These are phyloP conservation scores for Lagenidium giganteum DNA, from an alignment of 352 stramenopile genomes.

Conservation along the genomic window DNA sequence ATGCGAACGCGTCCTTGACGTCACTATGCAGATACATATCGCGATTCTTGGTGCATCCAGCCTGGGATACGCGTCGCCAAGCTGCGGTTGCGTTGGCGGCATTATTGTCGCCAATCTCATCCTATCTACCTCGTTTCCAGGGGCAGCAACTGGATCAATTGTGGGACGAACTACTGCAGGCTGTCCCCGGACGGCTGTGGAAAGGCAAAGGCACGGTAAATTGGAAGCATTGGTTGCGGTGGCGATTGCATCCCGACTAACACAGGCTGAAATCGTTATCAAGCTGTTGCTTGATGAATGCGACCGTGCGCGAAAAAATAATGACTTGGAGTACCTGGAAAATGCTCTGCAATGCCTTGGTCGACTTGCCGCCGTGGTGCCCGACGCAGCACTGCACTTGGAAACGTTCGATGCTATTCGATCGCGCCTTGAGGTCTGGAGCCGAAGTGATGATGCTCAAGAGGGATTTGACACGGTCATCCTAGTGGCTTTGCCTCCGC, in stretches of 20 bases:
- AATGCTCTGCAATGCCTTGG: slow-evolving; percentile 52
- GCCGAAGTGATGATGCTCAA: slow-evolving; percentile 55
- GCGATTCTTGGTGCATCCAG: slow-evolving; percentile 50
- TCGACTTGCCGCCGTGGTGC: slow-evolving; percentile 32
- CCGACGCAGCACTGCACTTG: slow-evolving; percentile 22
- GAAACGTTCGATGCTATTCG: slow-evolving; percentile 31
- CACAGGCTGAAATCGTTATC: slow-evolving; percentile 27
- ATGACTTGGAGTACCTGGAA: slow-evolving; percentile 67
- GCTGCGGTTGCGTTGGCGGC: slow-evolving; percentile 56
- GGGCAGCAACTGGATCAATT: slow-evolving; percentile 38
- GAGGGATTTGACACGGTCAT: too few relatives aligned
- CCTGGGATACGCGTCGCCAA: slow-evolving; percentile 73
- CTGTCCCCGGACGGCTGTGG: slow-evolving; percentile 69
- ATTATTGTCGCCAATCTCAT: too few relatives aligned
- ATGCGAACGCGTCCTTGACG: slow-evolving; percentile 40
- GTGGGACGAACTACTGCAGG: slow-evolving; percentile 36
- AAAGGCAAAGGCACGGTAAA: slow-evolving; percentile 68
- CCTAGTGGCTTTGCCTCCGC: too few relatives aligned
- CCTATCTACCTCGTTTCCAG: slow-evolving; percentile 41
- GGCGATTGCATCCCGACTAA: slow-evolving; percentile 18
- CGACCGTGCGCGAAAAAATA: slow-evolving; percentile 53
- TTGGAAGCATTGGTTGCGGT: slow-evolving; percentile 63
- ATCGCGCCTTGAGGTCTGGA: slow-evolving; percentile 30
- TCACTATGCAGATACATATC: slow-evolving; percentile 34
- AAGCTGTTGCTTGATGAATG: slow-evolving; percentile 48